Evolutionary conservation across 352 stramenopile genomes (phyloP).

Genomic region (Phytopythium boreale): DNA sequence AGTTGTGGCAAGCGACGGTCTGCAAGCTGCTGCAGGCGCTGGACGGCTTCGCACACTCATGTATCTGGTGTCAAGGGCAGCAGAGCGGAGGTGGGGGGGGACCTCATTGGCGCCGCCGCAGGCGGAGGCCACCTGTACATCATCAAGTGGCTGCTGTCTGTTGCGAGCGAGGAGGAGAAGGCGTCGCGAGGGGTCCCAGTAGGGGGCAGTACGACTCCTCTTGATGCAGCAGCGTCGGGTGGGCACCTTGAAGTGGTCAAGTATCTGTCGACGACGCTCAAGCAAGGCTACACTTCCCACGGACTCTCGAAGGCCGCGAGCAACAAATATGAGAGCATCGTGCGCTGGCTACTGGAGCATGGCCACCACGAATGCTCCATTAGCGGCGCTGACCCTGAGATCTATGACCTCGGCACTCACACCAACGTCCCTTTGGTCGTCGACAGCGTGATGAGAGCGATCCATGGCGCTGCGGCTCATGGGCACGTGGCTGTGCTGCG

Average conservation of each 20-base stretch:
- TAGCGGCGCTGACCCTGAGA: too few species aligned
- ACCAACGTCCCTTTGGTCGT: not conserved
- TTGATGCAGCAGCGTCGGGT: not conserved
- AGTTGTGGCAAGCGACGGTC: too few species aligned
- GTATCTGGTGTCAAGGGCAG: too few species aligned
- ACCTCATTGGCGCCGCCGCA: not conserved
- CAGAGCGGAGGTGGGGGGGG: too few species aligned
- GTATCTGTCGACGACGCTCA: too few species aligned
- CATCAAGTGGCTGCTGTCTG: not conserved
- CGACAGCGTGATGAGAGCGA: not conserved
- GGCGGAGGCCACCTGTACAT: not conserved
- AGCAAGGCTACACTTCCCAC: too few species aligned
- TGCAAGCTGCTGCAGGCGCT: too few species aligned
- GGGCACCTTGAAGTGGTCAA: too few species aligned
- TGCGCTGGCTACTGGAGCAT: not conserved
- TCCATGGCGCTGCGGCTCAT: not conserved
- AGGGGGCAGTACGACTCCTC: not conserved
- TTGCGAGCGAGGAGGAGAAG: too few species aligned
- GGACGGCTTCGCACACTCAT: not conserved
- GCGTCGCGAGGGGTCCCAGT: too few species aligned
- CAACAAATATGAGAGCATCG: not conserved
- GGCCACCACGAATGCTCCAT: too few species aligned
- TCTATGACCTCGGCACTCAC: too few species aligned
- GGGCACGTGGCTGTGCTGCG: not conserved
- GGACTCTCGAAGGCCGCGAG: not conserved